phyloP scores from a whole-genome alignment of 1,284 basidiomycete species.

The Pascua guehoae region DNA sequence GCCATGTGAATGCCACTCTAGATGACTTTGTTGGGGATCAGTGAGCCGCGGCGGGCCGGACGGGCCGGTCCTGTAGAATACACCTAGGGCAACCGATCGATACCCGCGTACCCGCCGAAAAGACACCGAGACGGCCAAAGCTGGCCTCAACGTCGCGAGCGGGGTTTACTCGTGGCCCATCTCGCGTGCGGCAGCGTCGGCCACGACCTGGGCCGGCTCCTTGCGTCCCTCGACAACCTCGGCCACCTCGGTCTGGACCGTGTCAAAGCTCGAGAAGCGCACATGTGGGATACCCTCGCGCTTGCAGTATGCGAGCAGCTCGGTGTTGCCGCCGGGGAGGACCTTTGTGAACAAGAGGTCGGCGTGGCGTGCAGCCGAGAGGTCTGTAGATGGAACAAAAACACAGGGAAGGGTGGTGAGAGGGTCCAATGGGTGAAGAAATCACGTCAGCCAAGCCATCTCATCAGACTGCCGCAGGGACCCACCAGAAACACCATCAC shows the following conservation, averaged over 20 bases:
- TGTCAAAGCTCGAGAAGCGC: conserved; percentile 49
- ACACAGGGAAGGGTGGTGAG: no score
- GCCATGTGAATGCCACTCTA: no score
- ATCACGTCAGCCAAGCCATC: neutral
- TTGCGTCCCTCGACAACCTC: conserved; percentile 59
- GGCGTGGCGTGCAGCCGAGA: conserved; percentile 83
- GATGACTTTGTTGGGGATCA: no score
- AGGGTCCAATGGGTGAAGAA: no score
- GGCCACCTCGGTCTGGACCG: conserved; percentile 53
- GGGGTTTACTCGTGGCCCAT: conserved; percentile 24
- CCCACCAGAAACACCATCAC: conserved; percentile 73
- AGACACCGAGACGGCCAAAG: neutral
- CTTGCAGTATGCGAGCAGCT: conserved; percentile 73
- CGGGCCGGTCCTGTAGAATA: no score
- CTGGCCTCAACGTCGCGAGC: neutral
- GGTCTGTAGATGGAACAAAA: conserved; percentile 63
- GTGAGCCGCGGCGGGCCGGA: no score
- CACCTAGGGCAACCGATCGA: no score
- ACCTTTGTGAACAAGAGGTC: conserved; percentile 86
- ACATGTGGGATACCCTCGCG: conserved; percentile 47
- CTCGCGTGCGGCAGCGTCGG: conserved; percentile 40
- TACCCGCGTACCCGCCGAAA: no score
- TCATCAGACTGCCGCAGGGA: neutral
- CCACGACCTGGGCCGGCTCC: conserved; percentile 32
- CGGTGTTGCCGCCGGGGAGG: conserved; percentile 74